Conservation (phyloP, 768 basidiomycete species). For the Rhodocollybia butyracea region DNA sequence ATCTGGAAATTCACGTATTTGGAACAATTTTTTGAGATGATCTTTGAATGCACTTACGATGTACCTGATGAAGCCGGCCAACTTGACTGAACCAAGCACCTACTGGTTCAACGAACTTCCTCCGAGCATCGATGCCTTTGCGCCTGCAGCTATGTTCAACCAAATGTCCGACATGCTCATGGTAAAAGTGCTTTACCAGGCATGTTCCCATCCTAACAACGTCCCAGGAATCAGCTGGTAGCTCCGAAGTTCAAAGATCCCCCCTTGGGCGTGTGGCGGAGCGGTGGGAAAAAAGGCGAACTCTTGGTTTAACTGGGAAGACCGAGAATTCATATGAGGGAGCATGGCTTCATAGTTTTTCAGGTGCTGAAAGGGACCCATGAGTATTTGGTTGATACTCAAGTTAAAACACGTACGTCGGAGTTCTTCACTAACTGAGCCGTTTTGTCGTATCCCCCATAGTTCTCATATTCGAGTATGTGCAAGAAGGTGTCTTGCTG, state of each 20-base stretch:
- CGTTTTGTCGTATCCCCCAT: constrained; percentile 83
- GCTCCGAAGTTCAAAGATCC: constrained; percentile 89
- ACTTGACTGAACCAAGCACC: constrained; percentile 94
- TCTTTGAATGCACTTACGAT: too few species aligned
- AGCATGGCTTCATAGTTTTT: constrained; percentile 71
- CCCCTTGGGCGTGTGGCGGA: constrained; percentile 82
- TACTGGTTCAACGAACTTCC: constrained; percentile 79
- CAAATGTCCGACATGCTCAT: background rate
- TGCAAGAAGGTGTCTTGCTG: constrained; percentile 80
- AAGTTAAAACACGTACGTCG: constrained; percentile 43
- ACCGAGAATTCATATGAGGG: constrained; percentile 70
- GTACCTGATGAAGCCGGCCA: constrained; percentile 81
- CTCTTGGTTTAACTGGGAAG: constrained; percentile 83
- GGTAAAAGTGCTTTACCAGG: constrained; percentile 58
- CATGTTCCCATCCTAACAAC: constrained; percentile 90
- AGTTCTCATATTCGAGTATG: constrained; percentile 94
- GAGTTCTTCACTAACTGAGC: constrained; percentile 59
- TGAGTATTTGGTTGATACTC: constrained; percentile 3
- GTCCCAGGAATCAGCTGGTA: constrained; percentile 89
- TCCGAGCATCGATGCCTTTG: constrained; percentile 89
- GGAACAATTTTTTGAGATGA: too few species aligned
- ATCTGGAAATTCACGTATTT: too few species aligned
- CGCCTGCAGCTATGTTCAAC: constrained; percentile 53
- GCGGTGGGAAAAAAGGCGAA: constrained; percentile 94
- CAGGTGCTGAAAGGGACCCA: constrained; percentile 46